Base-by-base conservation (phyloP, 2,329 filamentous ascomycete species). In the Colletotrichum tropicicola region DNA sequence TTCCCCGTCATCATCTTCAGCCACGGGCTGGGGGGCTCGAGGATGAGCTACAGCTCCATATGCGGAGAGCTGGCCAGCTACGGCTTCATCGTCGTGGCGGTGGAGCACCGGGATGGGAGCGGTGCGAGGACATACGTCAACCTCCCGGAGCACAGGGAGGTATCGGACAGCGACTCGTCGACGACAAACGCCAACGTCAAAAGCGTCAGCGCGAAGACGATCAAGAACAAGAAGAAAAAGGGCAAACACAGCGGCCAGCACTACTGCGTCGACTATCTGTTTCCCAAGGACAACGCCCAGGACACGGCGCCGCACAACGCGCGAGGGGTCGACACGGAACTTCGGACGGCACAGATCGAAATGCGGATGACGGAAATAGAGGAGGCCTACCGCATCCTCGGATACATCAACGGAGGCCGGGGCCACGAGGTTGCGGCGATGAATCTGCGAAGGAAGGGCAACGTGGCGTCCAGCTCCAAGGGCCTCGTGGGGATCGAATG, bases 41-140 rank as follows among this genome's bases (percentile, higher is more conserved):
- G 88, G 48, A 90, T 88, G 3, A 85, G 84, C 67, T 90, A 89
- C 70, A 89, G 85, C 17, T 83, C 83, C 15, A 78, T 91, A 2
- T 91, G 88, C 68, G 87, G 88, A 7, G 88, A 91, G 68, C 85
- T 91, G 68, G 89, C 88, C 0, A 89, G 86, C 70, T 88, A 89
- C 68, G 88, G 89, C 0, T 89, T 91, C 69, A 79, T 91, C 1
- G 87, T 91, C 0, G 83, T 88, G 32, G 87, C 88, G 0, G 71
- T 91, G 23, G 89, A 92, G 74, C 89, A 91, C 72, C 77, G 89
- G 27, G 89, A 91, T 71, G 89, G 89, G 1, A 88, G 85, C 59
- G 87, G 87, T 3, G 87, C 89, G 4, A 78, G 88, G 49, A 87
- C 85, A 0, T 87, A 85, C 64, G 81, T 91, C 60, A 91, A 89